Evolutionary conservation across 192 early-diverging fungal genomes (phyloP), one percentile per base, ranked within the genome.

Genomic region (Kappamyces sp.): DNA sequence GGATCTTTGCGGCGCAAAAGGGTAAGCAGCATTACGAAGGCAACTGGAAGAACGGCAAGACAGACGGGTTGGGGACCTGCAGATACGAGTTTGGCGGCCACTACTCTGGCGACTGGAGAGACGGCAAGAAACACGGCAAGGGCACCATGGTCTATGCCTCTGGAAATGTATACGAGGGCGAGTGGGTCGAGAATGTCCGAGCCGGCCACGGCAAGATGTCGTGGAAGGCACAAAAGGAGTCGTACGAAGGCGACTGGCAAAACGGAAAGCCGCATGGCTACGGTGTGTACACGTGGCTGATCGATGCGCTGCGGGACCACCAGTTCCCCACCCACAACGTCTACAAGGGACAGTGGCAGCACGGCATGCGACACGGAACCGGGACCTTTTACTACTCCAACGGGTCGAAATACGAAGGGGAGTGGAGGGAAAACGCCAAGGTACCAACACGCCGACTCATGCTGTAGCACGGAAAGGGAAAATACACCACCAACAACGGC

Each of bases 341-440:
- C 15, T 80, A 78, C 61, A 3, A 5, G 72, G 75, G 75, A 23
- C 36, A 72, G 8, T 82, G 75, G 75, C 38, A 66, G 1, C 43
- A 72, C 37, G 80, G 80, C 34, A 72, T 71, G 47, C 60, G 76
- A 2, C 12, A 70, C 37, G 80, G 80, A 6, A 57, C 37, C 32
- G 80, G 80, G 49, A 60, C 65, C 2, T 82, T 82, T 58, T 53
- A 68, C 39, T 82, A 80, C 50, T 74, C 80, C 3, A 74, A 60
- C 49, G 80, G 80, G 7, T 74, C 74, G 5, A 3, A 35, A 8
- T 82, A 77, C 51, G 63, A 68, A 40, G 80, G 80, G 7, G 64
- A 81, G n/a, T 82, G 77, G 76, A 69, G 63, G 47, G 67, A 75
- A 12, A 74, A 79, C 62, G 54, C 64, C 40, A 81, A 81, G 66